phyloP scores from a whole-genome alignment of 345 rosid species.

The Brassica cretica region DNA sequence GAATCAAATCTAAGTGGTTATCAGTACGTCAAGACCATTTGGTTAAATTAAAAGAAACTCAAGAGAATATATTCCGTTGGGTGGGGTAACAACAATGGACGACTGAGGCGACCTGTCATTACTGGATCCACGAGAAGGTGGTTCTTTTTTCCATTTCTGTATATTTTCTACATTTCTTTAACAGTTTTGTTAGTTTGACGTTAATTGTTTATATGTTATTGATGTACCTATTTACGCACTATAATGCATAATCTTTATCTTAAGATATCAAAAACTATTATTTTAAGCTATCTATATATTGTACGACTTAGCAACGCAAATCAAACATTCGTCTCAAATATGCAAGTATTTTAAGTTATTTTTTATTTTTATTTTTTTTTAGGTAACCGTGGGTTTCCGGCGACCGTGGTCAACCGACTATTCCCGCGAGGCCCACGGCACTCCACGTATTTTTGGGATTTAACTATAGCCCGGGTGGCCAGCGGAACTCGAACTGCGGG shows the following conservation, averaged over 20 bases:
- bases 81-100: background rate
- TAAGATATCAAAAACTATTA: background rate
- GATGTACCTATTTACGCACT: slow-evolving; percentile 19
- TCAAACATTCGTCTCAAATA: background rate
- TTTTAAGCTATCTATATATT: background rate
- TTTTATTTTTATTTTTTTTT: background rate
- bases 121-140: slow-evolving; percentile 12
- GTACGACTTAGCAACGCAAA: background rate
- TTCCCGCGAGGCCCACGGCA: too few species aligned
- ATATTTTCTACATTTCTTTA: background rate
- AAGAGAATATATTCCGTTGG: slow-evolving; percentile 5
- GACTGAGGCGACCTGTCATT: slow-evolving; percentile 19
- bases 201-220: background rate
- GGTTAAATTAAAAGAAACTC: background rate
- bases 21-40: too few species aligned
- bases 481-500: too few species aligned
- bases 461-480: too few species aligned
- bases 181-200: background rate
- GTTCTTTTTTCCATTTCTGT: slow-evolving; percentile 20
- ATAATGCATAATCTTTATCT: background rate
- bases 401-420: too few species aligned
- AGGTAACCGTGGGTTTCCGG: too few species aligned
- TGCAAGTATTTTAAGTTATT: slow-evolving; percentile 7
- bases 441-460: too few species aligned
- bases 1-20: too few species aligned